Evolutionary conservation across 2,329 filamentous ascomycete species (phyloP), one percentile per base, ranked within the genome.

Genomic region (Xylariomycetidae sp.): DNA sequence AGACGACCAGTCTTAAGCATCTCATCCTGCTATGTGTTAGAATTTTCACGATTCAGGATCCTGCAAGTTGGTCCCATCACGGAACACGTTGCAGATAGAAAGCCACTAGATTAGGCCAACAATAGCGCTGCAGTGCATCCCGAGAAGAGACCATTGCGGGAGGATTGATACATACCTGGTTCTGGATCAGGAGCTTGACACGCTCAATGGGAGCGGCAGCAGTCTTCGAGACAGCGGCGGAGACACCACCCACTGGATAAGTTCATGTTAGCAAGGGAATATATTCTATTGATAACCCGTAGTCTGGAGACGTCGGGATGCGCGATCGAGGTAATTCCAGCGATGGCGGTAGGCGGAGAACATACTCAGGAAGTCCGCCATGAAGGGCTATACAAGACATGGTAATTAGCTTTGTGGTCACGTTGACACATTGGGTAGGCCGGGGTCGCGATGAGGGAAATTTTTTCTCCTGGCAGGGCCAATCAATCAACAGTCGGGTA

Each of bases 171-270:
- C 88, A 54, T 81, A 95, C 89, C 85, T 98, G 92, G 80, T 98
- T 98, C 82, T 98, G 92, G 77, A 98, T 94, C 65, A 98, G 87
- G 66, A 98, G 92, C 89, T 98, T 98, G 76, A 98, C 85, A 88
- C 92, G 92, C 89, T 98, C 92, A 61, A 98, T 98, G 74, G 92
- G 92, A 74, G 92, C 92, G 67, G 92, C 92, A 64, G 92, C 92
- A 57, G 92, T 98, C 88, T 98, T 98, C 69, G 92, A 98, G 84
- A 98, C 89, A 72, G 92, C 92, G 72, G 92, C 92, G 65, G 92
- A 96, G 58, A 98, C 85, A 96, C 92, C 92, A 85, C 92, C 92
- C 92, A 98, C 88, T 94, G 58, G 63, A 57, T 50, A 61, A 20
- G 4, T 30, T 43, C n/a, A n/a, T n/a, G n/a, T n/a, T n/a, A n/a